Conservation (phyloP, 1,284 basidiomycete species). For the Cerioporus squamosus region DNA sequence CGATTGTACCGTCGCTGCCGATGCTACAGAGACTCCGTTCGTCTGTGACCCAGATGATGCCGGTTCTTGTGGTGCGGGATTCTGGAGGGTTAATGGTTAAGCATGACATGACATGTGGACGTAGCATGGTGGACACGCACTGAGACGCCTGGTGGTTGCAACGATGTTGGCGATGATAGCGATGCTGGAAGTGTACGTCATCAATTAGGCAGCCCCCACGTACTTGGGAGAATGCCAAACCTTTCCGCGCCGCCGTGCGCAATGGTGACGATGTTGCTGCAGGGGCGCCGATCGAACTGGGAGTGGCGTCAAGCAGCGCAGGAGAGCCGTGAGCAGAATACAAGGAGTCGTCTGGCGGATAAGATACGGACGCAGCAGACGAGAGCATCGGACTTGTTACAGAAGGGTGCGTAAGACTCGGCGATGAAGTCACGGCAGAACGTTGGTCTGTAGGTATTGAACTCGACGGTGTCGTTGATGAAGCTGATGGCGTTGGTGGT, state of each 20-base stretch:
- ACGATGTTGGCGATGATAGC: conserved; percentile 26
- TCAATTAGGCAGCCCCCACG: background rate
- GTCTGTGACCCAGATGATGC: conserved; percentile 21
- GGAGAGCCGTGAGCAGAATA: conserved; percentile 68
- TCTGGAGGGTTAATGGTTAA: conserved; percentile 23
- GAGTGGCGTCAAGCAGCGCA: conserved; percentile 68
- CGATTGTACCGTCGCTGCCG: conserved; percentile 23
- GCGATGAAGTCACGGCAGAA: conserved; percentile 63
- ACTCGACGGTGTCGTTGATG: conserved; percentile 40
- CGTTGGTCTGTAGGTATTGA: conserved; percentile 53
- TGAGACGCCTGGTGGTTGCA: conserved; percentile 23
- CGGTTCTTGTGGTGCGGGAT: conserved; percentile 32
- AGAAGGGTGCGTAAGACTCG: conserved; percentile 80
- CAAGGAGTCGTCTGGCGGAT: conserved; percentile 71
- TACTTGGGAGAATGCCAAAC: conserved; percentile 6
- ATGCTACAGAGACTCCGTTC: conserved; percentile 25
- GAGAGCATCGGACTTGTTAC: conserved; percentile 79
- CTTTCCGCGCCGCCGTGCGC: conserved; percentile 25
- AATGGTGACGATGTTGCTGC: conserved; percentile 61
- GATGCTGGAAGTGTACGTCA: conserved; percentile 22
- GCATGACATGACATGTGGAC: conserved; percentile 4
- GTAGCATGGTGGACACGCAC: conserved; percentile 21
- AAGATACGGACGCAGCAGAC: conserved; percentile 69
- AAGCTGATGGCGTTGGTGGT: conserved; percentile 36
- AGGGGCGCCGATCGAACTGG: conserved; percentile 55